Conservation (phyloP, 2,329 filamentous ascomycete species). For the Diaporthe humulicola region DNA sequence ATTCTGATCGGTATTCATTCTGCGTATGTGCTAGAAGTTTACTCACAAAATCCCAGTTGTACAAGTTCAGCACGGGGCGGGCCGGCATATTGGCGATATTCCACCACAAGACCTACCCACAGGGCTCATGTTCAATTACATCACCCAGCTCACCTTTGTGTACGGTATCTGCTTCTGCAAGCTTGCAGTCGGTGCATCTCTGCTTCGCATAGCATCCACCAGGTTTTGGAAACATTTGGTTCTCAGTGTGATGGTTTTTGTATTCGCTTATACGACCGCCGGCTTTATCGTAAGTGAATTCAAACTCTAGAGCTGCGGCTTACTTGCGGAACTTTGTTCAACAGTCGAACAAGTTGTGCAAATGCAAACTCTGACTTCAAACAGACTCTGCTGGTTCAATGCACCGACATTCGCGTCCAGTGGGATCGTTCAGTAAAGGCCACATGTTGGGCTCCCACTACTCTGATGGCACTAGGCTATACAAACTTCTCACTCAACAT, state of each 20-base stretch:
- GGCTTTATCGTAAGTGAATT: conserved; percentile 52
- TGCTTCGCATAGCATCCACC: conserved; percentile 56
- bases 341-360: background rate
- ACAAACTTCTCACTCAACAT: conserved; percentile 54
- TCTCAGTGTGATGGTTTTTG: conserved; percentile 53
- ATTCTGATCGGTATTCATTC: too few relatives aligned
- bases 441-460: conserved; percentile 56
- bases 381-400: conserved; percentile 61
- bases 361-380: background rate
- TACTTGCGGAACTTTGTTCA: background rate
- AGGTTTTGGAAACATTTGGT: conserved; percentile 53
- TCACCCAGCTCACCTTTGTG: conserved; percentile 59
- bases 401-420: conserved; percentile 57
- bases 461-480: conserved; percentile 58
- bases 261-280: conserved; percentile 49
- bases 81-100: conserved; percentile 59
- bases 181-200: conserved; percentile 55
- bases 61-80: conserved; percentile 42
- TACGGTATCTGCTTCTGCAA: conserved; percentile 57
- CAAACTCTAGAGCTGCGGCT: background rate
- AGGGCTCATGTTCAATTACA: conserved; percentile 58
- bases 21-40: background rate
- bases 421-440: conserved; percentile 58
- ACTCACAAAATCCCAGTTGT: background rate
- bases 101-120: conserved; percentile 48